Evolutionary conservation across 495 filamentous ascomycete species (phyloP), one percentile per base, ranked within the genome.

Genomic region (Podospora bellae-mahoneyi): DNA sequence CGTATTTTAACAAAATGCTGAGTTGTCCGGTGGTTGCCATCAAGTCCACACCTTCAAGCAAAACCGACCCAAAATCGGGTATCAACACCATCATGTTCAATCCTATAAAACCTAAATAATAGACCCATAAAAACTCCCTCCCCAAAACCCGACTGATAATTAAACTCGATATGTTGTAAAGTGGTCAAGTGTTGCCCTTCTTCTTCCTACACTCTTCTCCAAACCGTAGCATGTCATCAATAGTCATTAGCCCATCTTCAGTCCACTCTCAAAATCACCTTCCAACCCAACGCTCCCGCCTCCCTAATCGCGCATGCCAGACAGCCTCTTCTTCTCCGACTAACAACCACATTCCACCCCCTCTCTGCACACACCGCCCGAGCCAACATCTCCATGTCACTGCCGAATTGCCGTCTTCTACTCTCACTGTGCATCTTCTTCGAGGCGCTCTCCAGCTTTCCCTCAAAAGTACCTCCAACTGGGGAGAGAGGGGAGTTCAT

Each of bases 241-340:
- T 10, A 13, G 39, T 48, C 39, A 26, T 20, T 23, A 58, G 3
- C 56, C 20, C 30, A 54, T 23, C 18, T 28, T 77, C 73, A 86
- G 19, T 86, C 83, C 13, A 90, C 82, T 64, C 89, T 81, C 48
- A 93, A 80, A 53, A 93, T 81, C 19, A 91, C 84, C 59, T 82
- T 84, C 78, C 89, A 86, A 6, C 86, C 86, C 60, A 92, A 70
- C 6, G 90, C 90, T 13, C 84, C 84, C 0, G 89, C 90, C 77
- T 93, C 90, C 27, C 90, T 81, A 30, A 93, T 84, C 70, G 88
- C 88, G 72, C 90, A 92, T 9, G 83, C 82, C 48, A 92, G 69
- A 73, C 90, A 92, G 0, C 85, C 87, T 69, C 87, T 81, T 61
- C 87, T 84, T 58, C 82, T 82, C 32, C 89, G 79, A 62, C 88